Percentiles rank a stretch among this genome's conserved stretches.
These are phyloP conservation scores for Suhomyces terraborum DNA, from an alignment of 1,139 yeast species.

Conservation along the genomic window DNA sequence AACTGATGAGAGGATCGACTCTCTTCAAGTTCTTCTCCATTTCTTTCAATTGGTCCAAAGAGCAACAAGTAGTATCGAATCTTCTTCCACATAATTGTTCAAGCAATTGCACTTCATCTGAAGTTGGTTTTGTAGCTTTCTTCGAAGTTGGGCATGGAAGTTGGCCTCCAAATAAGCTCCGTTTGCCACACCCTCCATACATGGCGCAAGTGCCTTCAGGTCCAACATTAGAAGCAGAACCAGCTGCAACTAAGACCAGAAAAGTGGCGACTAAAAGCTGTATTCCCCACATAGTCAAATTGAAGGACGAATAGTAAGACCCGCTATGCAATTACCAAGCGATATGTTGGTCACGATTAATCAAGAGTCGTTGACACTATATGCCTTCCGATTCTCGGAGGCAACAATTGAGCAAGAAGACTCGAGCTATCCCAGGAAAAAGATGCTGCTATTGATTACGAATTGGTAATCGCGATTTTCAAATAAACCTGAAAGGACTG, in stretches of 20 bases:
- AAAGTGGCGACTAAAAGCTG: background rate
- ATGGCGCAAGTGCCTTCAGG: slow-evolving; percentile 55
- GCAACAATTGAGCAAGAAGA: too few species aligned
- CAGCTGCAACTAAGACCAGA: slow-evolving; percentile 1
- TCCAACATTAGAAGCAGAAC: background rate
- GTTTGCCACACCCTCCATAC: slow-evolving; percentile 75
- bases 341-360: too few species aligned
- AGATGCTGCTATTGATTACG: too few species aligned
- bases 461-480: too few species aligned
- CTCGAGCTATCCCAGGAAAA: too few species aligned
- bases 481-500: too few species aligned
- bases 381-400: too few species aligned
- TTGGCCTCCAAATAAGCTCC: slow-evolving; percentile 72
- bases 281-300: background rate
- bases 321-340: background rate
- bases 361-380: too few species aligned
- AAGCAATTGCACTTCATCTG: slow-evolving; percentile 44
- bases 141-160: slow-evolving; percentile 74
- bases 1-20: slow-evolving; percentile 78
- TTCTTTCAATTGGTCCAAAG: slow-evolving; percentile 35
- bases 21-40: slow-evolving; percentile 59
- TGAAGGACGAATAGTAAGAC: too few species aligned
- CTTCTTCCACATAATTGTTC: slow-evolving; percentile 69
- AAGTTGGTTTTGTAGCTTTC: slow-evolving; percentile 39
- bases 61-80: slow-evolving; percentile 49